phyloP scores from a whole-genome alignment of 2,329 filamentous ascomycete species.

The Aspergillus brasiliensis region DNA sequence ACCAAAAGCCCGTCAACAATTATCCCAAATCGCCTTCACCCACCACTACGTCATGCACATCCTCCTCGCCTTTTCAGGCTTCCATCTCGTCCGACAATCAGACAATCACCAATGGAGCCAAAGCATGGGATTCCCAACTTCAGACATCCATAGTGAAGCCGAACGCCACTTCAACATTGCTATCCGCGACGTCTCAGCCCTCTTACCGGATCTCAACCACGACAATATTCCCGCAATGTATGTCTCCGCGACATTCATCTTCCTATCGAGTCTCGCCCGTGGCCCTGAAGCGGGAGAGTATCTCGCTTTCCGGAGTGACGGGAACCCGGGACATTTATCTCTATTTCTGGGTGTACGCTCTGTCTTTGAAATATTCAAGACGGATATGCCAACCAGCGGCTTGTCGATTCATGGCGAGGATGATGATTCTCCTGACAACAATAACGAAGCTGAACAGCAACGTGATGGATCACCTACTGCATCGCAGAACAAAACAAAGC shows the following conservation, averaged over 20 bases:
- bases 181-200: slow-evolving; percentile 9
- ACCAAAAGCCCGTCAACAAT: background rate
- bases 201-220: background rate
- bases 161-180: slow-evolving; percentile 14
- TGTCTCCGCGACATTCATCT: slow-evolving; percentile 10
- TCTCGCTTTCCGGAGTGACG: slow-evolving; percentile 18
- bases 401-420: background rate
- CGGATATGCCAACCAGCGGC: background rate
- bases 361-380: slow-evolving; percentile 9
- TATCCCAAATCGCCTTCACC: slow-evolving; percentile 12
- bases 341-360: slow-evolving; percentile 19
- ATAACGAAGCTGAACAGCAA: background rate
- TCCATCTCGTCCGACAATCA: slow-evolving; percentile 10
- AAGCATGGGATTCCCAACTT: background rate
- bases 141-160: slow-evolving; percentile 10
- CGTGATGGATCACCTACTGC: background rate
- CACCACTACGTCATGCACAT: slow-evolving; percentile 18
- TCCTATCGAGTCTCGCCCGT: slow-evolving; percentile 12
- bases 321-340: background rate
- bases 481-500: background rate
- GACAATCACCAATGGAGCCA: background rate
- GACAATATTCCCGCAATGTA: slow-evolving; percentile 12
- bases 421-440: too few relatives aligned
- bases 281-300: slow-evolving; percentile 16
- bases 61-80: slow-evolving; percentile 15